Conservation (phyloP, 2,329 filamentous ascomycete genomes). For the Colletotrichum sp. region DNA sequence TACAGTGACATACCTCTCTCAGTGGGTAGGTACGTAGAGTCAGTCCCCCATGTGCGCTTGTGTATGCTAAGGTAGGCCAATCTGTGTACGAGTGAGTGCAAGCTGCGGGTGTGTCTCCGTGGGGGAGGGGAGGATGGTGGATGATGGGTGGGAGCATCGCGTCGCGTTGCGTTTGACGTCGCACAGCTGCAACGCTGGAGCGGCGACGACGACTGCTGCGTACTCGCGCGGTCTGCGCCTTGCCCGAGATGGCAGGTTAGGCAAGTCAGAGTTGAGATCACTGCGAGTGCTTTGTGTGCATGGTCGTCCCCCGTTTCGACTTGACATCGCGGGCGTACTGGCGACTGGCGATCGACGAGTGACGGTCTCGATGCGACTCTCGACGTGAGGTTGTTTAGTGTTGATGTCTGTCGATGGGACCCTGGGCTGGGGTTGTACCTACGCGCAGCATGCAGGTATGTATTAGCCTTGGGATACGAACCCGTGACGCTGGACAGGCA, state of each 20-base stretch:
- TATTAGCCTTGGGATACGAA: neutral
- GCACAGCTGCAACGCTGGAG: slow-evolving; percentile 11
- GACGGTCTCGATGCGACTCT: neutral
- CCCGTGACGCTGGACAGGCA: neutral
- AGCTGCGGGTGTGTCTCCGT: neutral
- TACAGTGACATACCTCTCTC: neutral
- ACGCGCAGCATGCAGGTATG: neutral
- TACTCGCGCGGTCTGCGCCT: slow-evolving; percentile 6
- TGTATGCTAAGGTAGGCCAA: neutral
- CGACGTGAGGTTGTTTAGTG: neutral
- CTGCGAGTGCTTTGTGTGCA: neutral
- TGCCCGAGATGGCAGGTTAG: neutral
- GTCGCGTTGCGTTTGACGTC: slow-evolving; percentile 1
- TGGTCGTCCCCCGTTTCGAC: neutral
- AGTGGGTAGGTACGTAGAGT: neutral
- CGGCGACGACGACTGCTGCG: neutral
- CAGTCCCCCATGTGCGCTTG: neutral
- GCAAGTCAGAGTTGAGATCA: neutral
- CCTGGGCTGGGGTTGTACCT: neutral
- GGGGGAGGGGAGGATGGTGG: neutral
- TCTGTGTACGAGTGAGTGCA: neutral
- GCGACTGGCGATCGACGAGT: slow-evolving; percentile 1
- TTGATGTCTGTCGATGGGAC: neutral
- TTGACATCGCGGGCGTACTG: neutral
- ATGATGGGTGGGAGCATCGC: slow-evolving; percentile 8